Conservation (phyloP, 2,329 filamentous ascomycete genomes). For the Apiospora marii region DNA sequence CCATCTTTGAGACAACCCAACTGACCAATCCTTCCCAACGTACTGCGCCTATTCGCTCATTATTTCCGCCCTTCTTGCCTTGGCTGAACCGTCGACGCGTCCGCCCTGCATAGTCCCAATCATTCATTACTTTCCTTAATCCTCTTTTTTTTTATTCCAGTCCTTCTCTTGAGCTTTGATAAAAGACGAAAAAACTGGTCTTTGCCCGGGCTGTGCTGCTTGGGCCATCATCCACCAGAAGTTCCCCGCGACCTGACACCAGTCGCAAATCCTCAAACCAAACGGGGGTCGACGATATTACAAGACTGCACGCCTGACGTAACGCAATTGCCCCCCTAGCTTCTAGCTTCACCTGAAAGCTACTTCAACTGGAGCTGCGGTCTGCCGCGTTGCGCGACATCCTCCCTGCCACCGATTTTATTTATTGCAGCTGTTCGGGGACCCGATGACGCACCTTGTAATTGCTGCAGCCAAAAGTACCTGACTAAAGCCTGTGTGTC, state of each 20-base stretch:
- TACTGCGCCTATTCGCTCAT: conserved; percentile 2
- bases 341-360: not conserved
- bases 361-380: not conserved
- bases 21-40: conserved; percentile 1
- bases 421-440: not conserved
- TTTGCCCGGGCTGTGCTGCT: not conserved
- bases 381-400: not conserved
- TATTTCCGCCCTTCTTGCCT: not conserved
- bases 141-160: conserved; percentile 1
- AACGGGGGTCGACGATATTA: not conserved
- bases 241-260: conserved; percentile 17
- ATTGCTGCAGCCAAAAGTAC: not conserved
- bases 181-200: not conserved
- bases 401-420: not conserved
- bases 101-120: not conserved
- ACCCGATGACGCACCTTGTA: not conserved
- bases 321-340: not conserved
- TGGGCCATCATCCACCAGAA: conserved; percentile 5
- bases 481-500: conserved; percentile 13
- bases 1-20: conserved; percentile 19
- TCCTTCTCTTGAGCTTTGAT: not conserved
- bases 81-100: not conserved
- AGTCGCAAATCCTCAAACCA: conserved; percentile 4
- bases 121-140: conserved; percentile 18
- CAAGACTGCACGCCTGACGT: not conserved